Conservation (phyloP, 805 yeast genomes). For the Myxozyma kluyveri region DNA sequence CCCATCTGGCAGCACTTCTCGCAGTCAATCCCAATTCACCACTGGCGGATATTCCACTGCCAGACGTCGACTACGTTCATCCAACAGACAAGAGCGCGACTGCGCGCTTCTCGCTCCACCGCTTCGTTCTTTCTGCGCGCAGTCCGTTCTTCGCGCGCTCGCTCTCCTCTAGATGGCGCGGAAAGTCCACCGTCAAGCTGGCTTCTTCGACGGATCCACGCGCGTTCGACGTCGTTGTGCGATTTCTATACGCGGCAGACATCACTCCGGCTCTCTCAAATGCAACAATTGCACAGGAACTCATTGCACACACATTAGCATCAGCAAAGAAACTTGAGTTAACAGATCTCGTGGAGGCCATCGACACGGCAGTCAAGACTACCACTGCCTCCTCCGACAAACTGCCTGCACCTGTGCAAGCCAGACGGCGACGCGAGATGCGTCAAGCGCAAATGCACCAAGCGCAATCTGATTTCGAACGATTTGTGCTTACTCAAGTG, state of each 20-base stretch:
- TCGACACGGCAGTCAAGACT: slow-evolving; percentile 38
- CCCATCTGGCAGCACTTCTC: slow-evolving; percentile 56
- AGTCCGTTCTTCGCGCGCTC: slow-evolving; percentile 37
- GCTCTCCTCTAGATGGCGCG: slow-evolving; percentile 34
- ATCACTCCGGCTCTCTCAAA: slow-evolving; percentile 39
- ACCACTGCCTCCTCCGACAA: slow-evolving; percentile 37
- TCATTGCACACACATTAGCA: slow-evolving; percentile 32
- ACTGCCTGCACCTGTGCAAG: slow-evolving; percentile 15
- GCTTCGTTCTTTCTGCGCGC: slow-evolving; percentile 33
- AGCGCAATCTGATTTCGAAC: slow-evolving; percentile 33
- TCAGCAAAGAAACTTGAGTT: slow-evolving; percentile 42
- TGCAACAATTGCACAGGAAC: slow-evolving; percentile 1
- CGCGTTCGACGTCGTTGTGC: slow-evolving; percentile 35
- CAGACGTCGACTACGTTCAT: slow-evolving; percentile 44
- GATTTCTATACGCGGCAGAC: slow-evolving; percentile 43
- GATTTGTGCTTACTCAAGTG: slow-evolving; percentile 37
- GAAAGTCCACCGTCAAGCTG: slow-evolving; percentile 29
- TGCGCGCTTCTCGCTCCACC: slow-evolving; percentile 21
- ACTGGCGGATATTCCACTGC: slow-evolving; percentile 68
- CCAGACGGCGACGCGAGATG: slow-evolving; percentile 38
- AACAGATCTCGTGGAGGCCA: slow-evolving; percentile 41
- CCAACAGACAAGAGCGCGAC: slow-evolving; percentile 35
- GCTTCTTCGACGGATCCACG: slow-evolving; percentile 32
- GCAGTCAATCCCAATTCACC: slow-evolving; percentile 52
- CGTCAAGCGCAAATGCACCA: slow-evolving; percentile 39